Base-by-base conservation (phyloP, 2,329 filamentous ascomycete species). In the Endothia cerciana region DNA sequence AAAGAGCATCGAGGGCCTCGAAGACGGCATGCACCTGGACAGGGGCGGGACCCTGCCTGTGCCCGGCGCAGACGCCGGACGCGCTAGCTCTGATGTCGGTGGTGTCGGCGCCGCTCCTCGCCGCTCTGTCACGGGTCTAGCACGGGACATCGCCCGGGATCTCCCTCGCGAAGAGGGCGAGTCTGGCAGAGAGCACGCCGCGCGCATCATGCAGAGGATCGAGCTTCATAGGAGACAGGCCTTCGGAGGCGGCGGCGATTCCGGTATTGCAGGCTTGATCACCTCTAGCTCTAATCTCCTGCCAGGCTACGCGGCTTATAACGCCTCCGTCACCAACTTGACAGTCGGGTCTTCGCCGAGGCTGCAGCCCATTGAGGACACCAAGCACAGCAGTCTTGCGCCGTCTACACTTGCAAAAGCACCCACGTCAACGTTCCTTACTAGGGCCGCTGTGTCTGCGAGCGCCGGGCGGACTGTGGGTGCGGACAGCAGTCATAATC, bases 181-280 rank as follows among this genome's bases (percentile, higher is more conserved):
- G 72, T 88, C 87, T 69, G 86, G 89, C 65, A 86, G 91, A 68
- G 93, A 96, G 67, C 93, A 95, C 76, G 91, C 92, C 10, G 87
- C 92, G 25, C 88, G 94, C 67, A 93, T 98, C 69, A 97, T 97
- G 76, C 92, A 96, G 75, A 97, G 93, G 77, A 85, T 97, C 55
- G 94, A 97, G 76, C 83, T 97, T 65, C 92, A 96, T 76, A 89
- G 94, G 70, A 96, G 94, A 74, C 84, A 89, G 45, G 87, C 88
- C 7, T 86, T 89, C 68, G 82, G 83, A 38, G 75, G 78, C 25
- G 79, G 77, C 30, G 73, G 75, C 45, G 76, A 83, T 15, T 83
- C 86, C 25, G 93, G 93, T 36, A 94, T 97, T 71, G 92, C 92
- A 43, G 91, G 91, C 75, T 82, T 97, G 61, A 93, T 97, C 69